Evolutionary conservation across 345 rosid genomes (phyloP), one percentile per base, ranked within the genome.

Genomic region (Angophora floribunda): DNA sequence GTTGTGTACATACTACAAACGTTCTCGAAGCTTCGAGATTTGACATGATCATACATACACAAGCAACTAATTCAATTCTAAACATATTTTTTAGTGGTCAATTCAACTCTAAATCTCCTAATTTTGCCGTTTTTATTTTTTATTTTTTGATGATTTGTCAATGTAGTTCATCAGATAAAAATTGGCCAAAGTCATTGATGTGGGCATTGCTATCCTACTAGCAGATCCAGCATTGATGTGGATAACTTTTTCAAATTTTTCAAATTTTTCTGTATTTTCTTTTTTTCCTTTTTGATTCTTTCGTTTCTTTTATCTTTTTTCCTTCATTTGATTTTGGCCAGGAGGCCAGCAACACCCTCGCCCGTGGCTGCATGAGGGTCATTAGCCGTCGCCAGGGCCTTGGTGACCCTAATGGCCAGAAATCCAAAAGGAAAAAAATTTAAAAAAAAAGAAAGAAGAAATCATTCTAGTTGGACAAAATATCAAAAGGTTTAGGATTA

Each of bases 161-260:
- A 24, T 59, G 22, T 57, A 57, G 22, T 57, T 11, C 1, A 9
- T 57, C 5, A 0, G 1, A 9, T 26, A 1, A 59, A 0, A 57
- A 59, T 24, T 59, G 7, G 13, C 1, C 10, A 2, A 24, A 59
- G n/a, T 59, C 30, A 4, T 28, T 24, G 0, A 59, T 24, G n/a
- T 59, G 30, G 1, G 24, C 13, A 0, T 10, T 59, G 14, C 13
- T 50, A 11, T 50, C 51, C 51, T 50, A 59, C 30, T 59, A n/a
- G 7, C 1, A 59, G 65, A 13, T 36, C 30, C 13, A 15, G 24
- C 0, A 26, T 0, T 59, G 1, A 24, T 0, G 0, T 59, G 13
- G n/a, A 59, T 2, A 59, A 59, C 24, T 24, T 59, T 28, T 59
- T 59, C 13, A 1, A 4, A 4, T 57, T 9, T 15, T 52, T 15